phyloP scores from a whole-genome alignment of 495 filamentous ascomycete species.

The Penicillium cinerascens region DNA sequence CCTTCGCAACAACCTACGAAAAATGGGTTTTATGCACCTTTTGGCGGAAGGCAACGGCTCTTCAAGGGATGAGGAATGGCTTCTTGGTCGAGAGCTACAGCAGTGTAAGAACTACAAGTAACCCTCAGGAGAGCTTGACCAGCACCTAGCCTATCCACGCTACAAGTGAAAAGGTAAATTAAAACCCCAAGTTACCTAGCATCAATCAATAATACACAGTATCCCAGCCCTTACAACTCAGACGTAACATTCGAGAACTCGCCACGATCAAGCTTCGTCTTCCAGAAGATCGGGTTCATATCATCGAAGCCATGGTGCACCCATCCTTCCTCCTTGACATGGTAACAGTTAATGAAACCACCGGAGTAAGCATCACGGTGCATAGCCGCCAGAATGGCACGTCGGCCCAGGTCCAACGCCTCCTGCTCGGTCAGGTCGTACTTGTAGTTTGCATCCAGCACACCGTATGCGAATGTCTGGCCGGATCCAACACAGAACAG shows the following conservation, averaged over 20 bases:
- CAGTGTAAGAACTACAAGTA: no score
- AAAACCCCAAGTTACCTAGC: conserved; percentile 3
- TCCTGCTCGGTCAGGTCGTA: conserved; percentile 85
- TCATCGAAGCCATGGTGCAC: conserved; percentile 96
- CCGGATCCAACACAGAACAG: conserved; percentile 97
- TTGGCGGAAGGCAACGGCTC: no score
- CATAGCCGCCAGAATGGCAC: conserved; percentile 94
- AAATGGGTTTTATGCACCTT: no score
- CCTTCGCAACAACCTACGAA: no score
- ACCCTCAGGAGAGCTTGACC: no score
- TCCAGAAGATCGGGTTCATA: conserved; percentile 97
- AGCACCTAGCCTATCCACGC: background rate
- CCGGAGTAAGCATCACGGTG: conserved; percentile 97
- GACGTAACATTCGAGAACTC: conserved; percentile 97
- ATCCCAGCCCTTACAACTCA: conserved; percentile 47
- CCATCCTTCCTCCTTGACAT: conserved; percentile 98
- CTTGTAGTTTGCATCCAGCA: conserved; percentile 89
- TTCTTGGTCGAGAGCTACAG: no score
- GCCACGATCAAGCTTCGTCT: conserved; percentile 95
- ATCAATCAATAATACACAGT: conserved; percentile 21
- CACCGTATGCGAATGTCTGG: conserved; percentile 98
- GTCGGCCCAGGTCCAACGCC: conserved; percentile 81
- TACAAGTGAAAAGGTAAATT: background rate
- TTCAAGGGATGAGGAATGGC: no score
- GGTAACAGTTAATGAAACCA: conserved; percentile 97